Evolutionary conservation across 2,329 filamentous ascomycete genomes (phyloP).

Genomic region (Didymella pinodella): DNA sequence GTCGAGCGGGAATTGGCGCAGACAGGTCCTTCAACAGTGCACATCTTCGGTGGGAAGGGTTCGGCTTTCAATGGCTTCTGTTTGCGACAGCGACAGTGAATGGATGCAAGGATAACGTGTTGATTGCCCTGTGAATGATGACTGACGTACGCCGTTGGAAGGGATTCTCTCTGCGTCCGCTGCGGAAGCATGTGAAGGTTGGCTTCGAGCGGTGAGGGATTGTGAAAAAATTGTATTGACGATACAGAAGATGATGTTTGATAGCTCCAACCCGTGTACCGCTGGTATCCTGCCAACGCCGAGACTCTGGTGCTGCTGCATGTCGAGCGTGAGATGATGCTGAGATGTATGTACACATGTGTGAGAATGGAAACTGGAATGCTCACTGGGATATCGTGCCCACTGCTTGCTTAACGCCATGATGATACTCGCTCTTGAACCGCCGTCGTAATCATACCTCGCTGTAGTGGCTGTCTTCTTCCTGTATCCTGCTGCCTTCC

Average conservation of each 20-base stretch:
- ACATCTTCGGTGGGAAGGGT: not conserved
- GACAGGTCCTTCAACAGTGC: not conserved
- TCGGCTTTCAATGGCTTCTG: not conserved
- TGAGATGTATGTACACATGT: conserved; percentile 36
- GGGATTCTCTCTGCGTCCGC: not conserved
- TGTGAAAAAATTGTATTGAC: conserved; percentile 13
- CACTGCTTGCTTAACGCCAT: conserved; percentile 29
- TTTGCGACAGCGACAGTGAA: conserved; percentile 7
- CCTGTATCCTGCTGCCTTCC: conserved; percentile 54
- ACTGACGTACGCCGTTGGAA: not conserved
- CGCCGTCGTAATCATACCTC: not conserved
- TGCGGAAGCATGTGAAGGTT: not conserved
- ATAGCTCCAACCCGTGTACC: conserved; percentile 11
- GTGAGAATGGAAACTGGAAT: conserved; percentile 28
- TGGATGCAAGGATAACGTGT: not conserved
- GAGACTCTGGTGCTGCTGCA: conserved; percentile 31
- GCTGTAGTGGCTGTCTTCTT: conserved; percentile 21
- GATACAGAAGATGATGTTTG: conserved; percentile 14
- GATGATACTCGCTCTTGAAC: conserved; percentile 16
- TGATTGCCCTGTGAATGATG: not conserved
- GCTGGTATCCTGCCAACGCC: conserved; percentile 28
- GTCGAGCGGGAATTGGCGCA: not conserved
- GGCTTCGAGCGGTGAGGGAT: not conserved
- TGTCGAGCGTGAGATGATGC: conserved; percentile 23
- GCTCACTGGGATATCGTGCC: conserved; percentile 31